These are phyloP conservation scores for Talaromyces sp. DNA, from an alignment of 2,329 filamentous ascomycete genomes.

Conservation along the genomic window DNA sequence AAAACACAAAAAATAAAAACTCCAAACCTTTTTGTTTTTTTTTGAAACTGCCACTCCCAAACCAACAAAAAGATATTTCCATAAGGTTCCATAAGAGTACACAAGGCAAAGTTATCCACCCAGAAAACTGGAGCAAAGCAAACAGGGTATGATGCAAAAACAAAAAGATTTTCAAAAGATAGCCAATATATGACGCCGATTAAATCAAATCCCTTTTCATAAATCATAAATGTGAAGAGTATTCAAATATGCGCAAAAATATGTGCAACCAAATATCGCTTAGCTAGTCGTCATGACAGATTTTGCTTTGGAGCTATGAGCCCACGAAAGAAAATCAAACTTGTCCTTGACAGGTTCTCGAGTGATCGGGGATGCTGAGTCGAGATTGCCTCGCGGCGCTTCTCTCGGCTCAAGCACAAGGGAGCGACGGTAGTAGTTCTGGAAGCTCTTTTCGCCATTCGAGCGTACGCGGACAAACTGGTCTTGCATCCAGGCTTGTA, in stretches of 20 bases:
- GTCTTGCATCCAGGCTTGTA: conserved; percentile 87
- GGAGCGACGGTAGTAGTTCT: conserved; percentile 74
- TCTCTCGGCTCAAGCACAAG: conserved; percentile 69
- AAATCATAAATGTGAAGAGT: conserved; percentile 8
- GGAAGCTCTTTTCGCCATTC: conserved; percentile 56
- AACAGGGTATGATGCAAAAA: conserved; percentile 10
- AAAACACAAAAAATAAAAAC: not conserved
- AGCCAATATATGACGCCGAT: conserved; percentile 4
- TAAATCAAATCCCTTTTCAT: conserved; percentile 7
- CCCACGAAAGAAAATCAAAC: conserved; percentile 50
- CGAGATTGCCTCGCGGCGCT: conserved; percentile 14
- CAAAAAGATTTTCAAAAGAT: not conserved
- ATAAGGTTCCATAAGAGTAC: not conserved
- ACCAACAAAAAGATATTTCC: not conserved
- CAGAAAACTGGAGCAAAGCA: not conserved
- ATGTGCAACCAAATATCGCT: not conserved
- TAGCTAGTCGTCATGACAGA: conserved; percentile 31
- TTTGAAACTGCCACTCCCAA: not conserved
- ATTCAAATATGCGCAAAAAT: not conserved
- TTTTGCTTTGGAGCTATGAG: conserved; percentile 40
- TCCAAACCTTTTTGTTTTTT: not conserved
- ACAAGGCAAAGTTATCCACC: not conserved
- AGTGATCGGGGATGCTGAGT: conserved; percentile 19
- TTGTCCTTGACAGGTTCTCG: conserved; percentile 43
- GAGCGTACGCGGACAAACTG: conserved; percentile 72